phyloP scores from a whole-genome alignment of 2,329 filamentous ascomycete species.

The Venturia aucupariae region DNA sequence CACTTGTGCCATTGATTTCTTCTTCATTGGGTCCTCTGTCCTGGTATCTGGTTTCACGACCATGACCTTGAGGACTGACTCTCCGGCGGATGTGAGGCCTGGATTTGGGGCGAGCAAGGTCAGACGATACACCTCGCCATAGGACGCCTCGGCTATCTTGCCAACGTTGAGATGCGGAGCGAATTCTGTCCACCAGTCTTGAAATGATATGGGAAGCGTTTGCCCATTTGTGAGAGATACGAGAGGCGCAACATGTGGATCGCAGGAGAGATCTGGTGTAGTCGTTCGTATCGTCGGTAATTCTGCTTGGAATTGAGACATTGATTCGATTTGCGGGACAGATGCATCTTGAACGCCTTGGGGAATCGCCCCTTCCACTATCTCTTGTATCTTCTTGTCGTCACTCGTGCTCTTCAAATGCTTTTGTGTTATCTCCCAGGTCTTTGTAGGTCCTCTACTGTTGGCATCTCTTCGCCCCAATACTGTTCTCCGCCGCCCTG shows the following conservation, averaged over 20 bases:
- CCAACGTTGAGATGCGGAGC: conserved; percentile 36
- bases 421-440: neutral
- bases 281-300: neutral
- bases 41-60: conserved; percentile 25
- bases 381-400: neutral
- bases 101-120: conserved; percentile 25
- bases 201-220: conserved; percentile 1
- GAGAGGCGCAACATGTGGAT: conserved; percentile 10
- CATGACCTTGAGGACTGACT: conserved; percentile 41
- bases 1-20: conserved; percentile 30
- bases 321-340: neutral
- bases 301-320: neutral
- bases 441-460: neutral
- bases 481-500: neutral
- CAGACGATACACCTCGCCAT: conserved; percentile 56
- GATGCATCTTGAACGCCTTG: neutral
- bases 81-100: conserved; percentile 26
- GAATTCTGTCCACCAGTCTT: conserved; percentile 8
- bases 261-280: neutral
- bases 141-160: conserved; percentile 59
- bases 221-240: conserved; percentile 8
- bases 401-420: neutral
- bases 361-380: neutral
- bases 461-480: neutral
- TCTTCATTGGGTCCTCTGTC: conserved; percentile 20